Conservation (phyloP, 2,329 filamentous ascomycete genomes). For the Bimuria novae-zelandiae region DNA sequence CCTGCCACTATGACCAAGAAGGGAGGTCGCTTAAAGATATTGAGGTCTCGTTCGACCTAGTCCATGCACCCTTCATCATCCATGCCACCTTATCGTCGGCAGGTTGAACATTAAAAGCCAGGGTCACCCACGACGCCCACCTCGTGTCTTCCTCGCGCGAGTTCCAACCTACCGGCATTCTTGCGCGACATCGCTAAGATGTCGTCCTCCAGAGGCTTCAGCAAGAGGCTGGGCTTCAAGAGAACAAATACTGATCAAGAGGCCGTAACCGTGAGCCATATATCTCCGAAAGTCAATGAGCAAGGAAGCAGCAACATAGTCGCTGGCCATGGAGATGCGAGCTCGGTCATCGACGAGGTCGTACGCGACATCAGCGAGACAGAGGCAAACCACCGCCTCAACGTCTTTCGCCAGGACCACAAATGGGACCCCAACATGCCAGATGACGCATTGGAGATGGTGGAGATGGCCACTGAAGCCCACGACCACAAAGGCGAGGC, state of each 20-base stretch:
- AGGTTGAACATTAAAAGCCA: background rate
- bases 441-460: constrained; percentile 7
- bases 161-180: background rate
- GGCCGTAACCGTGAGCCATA: background rate
- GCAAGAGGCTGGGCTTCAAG: constrained; percentile 3
- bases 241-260: background rate
- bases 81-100: background rate
- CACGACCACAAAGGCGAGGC: constrained; percentile 4
- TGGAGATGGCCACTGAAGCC: constrained; percentile 6
- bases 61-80: background rate
- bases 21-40: background rate
- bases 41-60: background rate
- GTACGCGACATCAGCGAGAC: constrained; percentile 2
- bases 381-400: constrained; percentile 1
- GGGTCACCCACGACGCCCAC: background rate
- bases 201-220: background rate
- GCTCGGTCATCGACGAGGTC: background rate
- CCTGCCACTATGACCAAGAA: background rate
- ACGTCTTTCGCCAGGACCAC: background rate
- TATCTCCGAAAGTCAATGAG: background rate
- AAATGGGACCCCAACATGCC: constrained; percentile 20
- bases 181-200: background rate
- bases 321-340: background rate
- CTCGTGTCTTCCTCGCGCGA: background rate
- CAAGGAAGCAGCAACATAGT: background rate